Conservation (phyloP, 2,329 filamentous ascomycete species). For the Pseudogymnoascus sp. region DNA sequence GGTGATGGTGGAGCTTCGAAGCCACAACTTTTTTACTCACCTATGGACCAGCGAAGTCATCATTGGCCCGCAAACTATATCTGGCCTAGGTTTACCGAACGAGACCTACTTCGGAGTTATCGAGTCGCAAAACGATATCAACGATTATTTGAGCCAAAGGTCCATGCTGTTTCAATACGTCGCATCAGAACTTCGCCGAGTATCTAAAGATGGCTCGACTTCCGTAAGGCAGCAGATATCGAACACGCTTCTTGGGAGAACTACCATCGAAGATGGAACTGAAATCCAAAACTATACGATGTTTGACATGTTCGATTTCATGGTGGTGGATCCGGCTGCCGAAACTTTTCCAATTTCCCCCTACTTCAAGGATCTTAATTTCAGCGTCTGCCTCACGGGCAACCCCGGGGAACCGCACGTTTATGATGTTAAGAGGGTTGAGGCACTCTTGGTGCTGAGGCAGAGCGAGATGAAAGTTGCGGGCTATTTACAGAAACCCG, state of each 20-base stretch:
- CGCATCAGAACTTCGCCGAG: slow-evolving; percentile 73
- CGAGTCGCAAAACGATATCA: slow-evolving; percentile 11
- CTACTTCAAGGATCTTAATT: slow-evolving; percentile 60
- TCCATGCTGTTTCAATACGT: slow-evolving; percentile 79
- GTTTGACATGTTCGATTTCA: slow-evolving; percentile 91
- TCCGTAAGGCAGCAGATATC: slow-evolving; percentile 63
- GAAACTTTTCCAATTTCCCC: slow-evolving; percentile 47
- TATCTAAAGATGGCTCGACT: slow-evolving; percentile 64
- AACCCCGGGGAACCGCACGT: slow-evolving; percentile 51
- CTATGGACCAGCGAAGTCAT: slow-evolving; percentile 9
- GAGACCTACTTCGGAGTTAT: slow-evolving; percentile 4
- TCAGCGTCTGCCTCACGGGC: slow-evolving; percentile 57
- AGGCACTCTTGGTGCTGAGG: slow-evolving; percentile 67
- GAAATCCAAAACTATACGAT: slow-evolving; percentile 65
- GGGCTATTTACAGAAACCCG: slow-evolving; percentile 43
- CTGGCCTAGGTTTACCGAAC: slow-evolving; percentile 58
- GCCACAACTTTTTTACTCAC: not conserved
- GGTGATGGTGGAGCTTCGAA: slow-evolving; percentile 72
- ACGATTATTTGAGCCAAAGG: slow-evolving; percentile 69
- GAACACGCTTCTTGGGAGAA: slow-evolving; percentile 71
- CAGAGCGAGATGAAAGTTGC: slow-evolving; percentile 53
- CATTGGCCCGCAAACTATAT: slow-evolving; percentile 28
- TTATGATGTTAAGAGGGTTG: slow-evolving; percentile 65
- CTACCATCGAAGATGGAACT: slow-evolving; percentile 60
- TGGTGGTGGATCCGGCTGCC: slow-evolving; percentile 49